Evolutionary conservation across 306 rosid genomes (phyloP).

Genomic region (Trichosanthes cucumerina): DNA sequence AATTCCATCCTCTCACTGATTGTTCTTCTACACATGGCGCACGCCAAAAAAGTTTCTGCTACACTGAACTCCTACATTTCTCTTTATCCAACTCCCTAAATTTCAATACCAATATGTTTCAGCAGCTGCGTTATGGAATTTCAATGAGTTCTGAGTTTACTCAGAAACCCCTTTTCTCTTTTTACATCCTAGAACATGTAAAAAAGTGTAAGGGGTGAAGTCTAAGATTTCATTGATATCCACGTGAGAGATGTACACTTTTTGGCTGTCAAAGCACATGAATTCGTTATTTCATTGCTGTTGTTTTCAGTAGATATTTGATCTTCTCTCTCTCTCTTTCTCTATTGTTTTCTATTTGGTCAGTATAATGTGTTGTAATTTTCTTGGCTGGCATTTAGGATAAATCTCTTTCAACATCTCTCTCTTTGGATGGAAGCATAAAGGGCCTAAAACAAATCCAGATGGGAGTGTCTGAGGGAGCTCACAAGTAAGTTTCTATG

Average conservation of each 20-base stretch:
- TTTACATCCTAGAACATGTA: background rate
- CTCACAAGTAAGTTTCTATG: slow-evolving; percentile 10
- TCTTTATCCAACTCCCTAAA: background rate
- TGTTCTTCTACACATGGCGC: background rate
- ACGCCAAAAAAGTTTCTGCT: slow-evolving; percentile 8
- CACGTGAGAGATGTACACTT: slow-evolving; percentile 5
- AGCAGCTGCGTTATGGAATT: background rate
- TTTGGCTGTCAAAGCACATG: slow-evolving; percentile 7
- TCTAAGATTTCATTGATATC: background rate
- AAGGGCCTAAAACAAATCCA: background rate
- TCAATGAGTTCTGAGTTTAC: background rate
- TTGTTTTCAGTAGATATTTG: slow-evolving; percentile 3
- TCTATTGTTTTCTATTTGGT: background rate
- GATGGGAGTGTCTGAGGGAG: slow-evolving; percentile 1
- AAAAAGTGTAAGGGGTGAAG: slow-evolving; percentile 1
- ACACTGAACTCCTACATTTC: background rate
- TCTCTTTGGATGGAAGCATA: slow-evolving; percentile 8
- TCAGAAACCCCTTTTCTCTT: background rate
- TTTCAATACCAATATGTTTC: background rate
- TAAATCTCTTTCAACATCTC: slow-evolving; percentile 4
- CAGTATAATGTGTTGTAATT: background rate
- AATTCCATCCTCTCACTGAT: background rate
- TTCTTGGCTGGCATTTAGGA: background rate
- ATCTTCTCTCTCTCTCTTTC: background rate
- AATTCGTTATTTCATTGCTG: background rate